Evolutionary conservation across 2,329 filamentous ascomycete genomes (phyloP), one percentile per base, ranked within the genome.

Genomic region (Dothidotthia symphoricarpi): DNA sequence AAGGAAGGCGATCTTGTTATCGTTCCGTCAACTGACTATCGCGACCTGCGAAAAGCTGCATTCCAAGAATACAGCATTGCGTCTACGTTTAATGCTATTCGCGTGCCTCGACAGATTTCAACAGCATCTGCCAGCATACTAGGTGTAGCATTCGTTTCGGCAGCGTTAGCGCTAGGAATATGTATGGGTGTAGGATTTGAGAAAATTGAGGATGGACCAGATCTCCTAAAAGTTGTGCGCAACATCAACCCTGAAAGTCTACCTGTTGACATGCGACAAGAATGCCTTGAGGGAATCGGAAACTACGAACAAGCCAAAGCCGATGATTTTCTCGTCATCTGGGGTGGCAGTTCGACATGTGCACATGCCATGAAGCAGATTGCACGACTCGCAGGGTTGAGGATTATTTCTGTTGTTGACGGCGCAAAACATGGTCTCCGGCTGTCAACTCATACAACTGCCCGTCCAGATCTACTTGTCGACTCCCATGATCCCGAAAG

Each of bases 11-110:
- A 61, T 24, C 13, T 57, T 24, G 69, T 73, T 8, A 74, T 85
- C 24, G 78, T 79, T n/a, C 81, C 85, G 11, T 86, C 83, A 0
- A 88, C 84, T 19, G 84, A 88, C 65, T 88, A 88, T 55, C 76
- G 84, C 12, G 84, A 88, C 53, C 72, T 81, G 14, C 75, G 84
- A 24, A 88, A 88, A 62, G 82, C 82, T 1, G 81, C 82, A 1
- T 88, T 82, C 57, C 84, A 88, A 61, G 71, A 86, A 57, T 87
- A 84, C 49, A 78, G 79, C 13, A 72, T 86, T 3, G 77, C 81
- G 0, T 79, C 76, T 1, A 73, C 79, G 44, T 85, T 77, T 64
- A 87, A 86, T 55, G 75, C 78, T 0, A 80, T 81, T 4, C 74
- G 77, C 5, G 73, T 87, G 13, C 83, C 84, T 0, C 61, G 68